Conservation (phyloP, 2,329 filamentous ascomycete species). For the Trichoderma koningii region DNA sequence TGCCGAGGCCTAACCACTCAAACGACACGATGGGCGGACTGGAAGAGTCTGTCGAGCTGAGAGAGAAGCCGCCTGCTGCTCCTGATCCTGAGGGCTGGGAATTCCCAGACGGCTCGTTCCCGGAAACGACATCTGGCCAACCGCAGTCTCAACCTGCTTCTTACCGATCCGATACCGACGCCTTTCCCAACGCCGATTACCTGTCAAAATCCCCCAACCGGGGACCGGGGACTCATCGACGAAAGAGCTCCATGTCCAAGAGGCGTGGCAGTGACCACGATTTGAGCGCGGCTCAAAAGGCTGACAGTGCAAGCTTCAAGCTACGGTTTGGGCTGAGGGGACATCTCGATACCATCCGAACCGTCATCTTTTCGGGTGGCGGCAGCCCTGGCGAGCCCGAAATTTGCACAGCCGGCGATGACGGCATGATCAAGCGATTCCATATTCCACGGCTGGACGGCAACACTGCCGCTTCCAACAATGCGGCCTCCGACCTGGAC, state of each 20-base stretch:
- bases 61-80: conserved; percentile 49
- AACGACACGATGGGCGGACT: conserved; percentile 44
- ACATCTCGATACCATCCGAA: conserved; percentile 89
- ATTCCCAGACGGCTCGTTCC: conserved; percentile 77
- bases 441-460: conserved; percentile 82
- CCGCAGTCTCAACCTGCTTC: conserved; percentile 48
- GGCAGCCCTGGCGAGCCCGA: conserved; percentile 95
- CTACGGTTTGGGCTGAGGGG: conserved; percentile 89
- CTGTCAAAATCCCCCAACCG: conserved; percentile 78
- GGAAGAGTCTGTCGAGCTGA: conserved; percentile 46
- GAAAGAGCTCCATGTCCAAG: conserved; percentile 77
- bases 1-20: conserved; percentile 42
- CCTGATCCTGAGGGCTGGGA: conserved; percentile 81
- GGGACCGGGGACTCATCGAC: conserved; percentile 67
- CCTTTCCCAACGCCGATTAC: conserved; percentile 80
- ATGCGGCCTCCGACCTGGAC: conserved; percentile 76
- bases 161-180: conserved; percentile 80
- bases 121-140: conserved; percentile 55
- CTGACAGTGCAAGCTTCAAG: conserved; percentile 80
- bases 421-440: conserved; percentile 95
- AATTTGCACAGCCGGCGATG: conserved; percentile 93
- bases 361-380: conserved; percentile 94
- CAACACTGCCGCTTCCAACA: conserved; percentile 48
- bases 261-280: conserved; percentile 71
- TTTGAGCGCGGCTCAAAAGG: conserved; percentile 56